Evolutionary conservation across 495 filamentous ascomycete species (phyloP).

Genomic region (Talaromyces adpressus): DNA sequence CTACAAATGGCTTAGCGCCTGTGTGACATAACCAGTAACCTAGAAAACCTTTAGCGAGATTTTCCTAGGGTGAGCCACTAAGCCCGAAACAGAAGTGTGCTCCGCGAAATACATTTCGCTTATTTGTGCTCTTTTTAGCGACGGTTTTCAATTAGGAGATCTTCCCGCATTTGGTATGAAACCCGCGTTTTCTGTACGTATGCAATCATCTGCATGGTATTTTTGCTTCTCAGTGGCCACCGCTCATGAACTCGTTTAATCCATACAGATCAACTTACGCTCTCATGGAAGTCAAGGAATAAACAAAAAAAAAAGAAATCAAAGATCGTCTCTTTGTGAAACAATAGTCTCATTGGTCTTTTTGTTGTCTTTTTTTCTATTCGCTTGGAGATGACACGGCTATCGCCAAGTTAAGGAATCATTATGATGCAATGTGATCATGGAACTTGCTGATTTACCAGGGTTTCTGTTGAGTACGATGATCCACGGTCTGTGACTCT

Average conservation of each 20-base stretch:
- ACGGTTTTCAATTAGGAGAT: slow-evolving; percentile 3
- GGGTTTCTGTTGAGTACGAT: neutral
- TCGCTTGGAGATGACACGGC: neutral
- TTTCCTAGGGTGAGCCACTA: neutral
- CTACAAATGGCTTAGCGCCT: neutral
- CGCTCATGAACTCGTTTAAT: neutral
- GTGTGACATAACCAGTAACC: neutral
- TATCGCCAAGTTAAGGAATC: neutral
- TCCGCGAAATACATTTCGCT: neutral
- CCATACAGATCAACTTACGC: neutral
- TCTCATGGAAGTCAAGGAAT: neutral
- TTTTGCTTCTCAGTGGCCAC: neutral
- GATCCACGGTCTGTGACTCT: neutral
- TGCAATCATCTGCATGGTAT: neutral
- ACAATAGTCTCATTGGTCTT: neutral
- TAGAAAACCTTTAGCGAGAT: neutral
- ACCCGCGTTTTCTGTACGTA: slow-evolving; percentile 1
- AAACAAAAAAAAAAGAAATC: neutral
- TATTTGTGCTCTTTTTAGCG: neutral
- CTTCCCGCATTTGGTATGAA: slow-evolving; percentile 2
- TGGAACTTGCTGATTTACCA: neutral
- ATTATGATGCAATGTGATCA: neutral
- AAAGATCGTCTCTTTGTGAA: slow-evolving; percentile 3
- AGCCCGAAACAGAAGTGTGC: neutral
- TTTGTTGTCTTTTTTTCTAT: neutral